Evolutionary conservation across 1,284 basidiomycete species (phyloP).

Genomic region (Malassezia globosa): DNA sequence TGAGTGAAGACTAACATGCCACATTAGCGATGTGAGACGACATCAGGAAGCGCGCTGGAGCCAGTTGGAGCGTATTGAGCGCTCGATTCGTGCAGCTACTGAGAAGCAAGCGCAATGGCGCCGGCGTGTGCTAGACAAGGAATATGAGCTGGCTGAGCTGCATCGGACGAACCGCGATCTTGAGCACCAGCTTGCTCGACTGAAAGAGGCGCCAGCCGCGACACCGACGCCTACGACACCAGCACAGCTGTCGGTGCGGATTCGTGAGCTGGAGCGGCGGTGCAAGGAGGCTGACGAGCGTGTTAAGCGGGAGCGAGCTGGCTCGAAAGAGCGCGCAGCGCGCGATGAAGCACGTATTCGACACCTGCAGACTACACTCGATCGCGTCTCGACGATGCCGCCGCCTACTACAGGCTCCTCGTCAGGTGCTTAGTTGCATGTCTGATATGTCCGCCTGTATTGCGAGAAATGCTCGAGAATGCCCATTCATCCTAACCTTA

Average conservation of each 20-base stretch:
- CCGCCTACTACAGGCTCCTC: neutral
- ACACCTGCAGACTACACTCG: conserved; percentile 14
- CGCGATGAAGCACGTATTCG: conserved; percentile 17
- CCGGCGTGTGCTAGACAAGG: conserved; percentile 66
- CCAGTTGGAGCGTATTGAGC: conserved; percentile 86
- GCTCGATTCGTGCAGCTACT: conserved; percentile 68
- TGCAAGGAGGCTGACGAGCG: conserved; percentile 78
- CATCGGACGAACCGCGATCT: conserved; percentile 68
- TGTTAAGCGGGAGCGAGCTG: conserved; percentile 86
- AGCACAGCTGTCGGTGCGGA: conserved; percentile 28
- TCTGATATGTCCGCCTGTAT: too few species aligned
- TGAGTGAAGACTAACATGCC: too few species aligned
- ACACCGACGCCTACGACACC: conserved; percentile 4
- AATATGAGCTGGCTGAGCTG: conserved; percentile 65
- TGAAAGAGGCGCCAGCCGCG: neutral
- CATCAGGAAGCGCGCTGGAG: conserved; percentile 80
- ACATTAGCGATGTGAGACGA: conserved; percentile 61
- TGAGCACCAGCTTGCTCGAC: conserved; percentile 57
- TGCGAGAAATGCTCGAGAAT: too few species aligned
- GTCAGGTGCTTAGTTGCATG: too few species aligned
- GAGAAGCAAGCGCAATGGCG: conserved; percentile 79
- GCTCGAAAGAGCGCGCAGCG: conserved; percentile 66
- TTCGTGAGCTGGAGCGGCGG: conserved; percentile 64
- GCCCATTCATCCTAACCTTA: too few species aligned
- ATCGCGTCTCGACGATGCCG: conserved; percentile 6